Percentiles rank a stretch among this genome's conserved stretches.
phyloP scores from a whole-genome alignment of 192 early-diverging fungal genomes.

The Backusella liffmaniae region DNA sequence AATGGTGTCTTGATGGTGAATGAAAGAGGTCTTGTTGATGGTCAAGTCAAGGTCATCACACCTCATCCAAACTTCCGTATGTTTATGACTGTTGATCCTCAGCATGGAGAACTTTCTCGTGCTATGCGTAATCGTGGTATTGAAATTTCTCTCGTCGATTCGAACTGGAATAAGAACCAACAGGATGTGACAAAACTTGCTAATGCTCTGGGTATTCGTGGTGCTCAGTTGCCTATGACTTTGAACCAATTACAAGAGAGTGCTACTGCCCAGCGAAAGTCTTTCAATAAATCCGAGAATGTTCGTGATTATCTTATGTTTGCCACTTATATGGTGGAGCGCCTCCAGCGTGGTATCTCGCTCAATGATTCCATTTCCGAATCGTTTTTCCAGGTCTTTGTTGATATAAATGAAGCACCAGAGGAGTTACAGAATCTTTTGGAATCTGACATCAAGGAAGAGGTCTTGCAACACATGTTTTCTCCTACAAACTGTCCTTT shows the following conservation, averaged over 20 bases:
- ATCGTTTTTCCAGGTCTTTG: constrained; percentile 46
- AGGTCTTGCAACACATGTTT: constrained; percentile 20
- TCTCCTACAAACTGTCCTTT: constrained; percentile 45
- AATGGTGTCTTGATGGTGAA: constrained; percentile 85
- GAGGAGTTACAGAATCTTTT: neutral
- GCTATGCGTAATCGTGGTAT: constrained; percentile 98
- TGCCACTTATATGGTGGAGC: constrained; percentile 43
- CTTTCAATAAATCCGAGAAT: constrained; percentile 34
- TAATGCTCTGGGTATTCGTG: constrained; percentile 47
- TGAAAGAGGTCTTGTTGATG: constrained; percentile 86
- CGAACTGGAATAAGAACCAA: constrained; percentile 45
- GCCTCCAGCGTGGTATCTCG: constrained; percentile 50
- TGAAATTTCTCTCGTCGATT: constrained; percentile 76
- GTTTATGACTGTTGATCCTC: constrained; percentile 94
- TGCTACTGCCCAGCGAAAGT: constrained; percentile 28
- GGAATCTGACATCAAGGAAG: neutral
- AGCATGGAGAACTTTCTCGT: constrained; percentile 88
- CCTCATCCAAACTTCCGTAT: constrained; percentile 92
- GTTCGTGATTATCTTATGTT: constrained; percentile 49
- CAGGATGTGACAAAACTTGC: constrained; percentile 50
- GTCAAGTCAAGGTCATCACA: constrained; percentile 68
- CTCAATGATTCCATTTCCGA: constrained; percentile 40
- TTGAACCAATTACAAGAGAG: constrained; percentile 43
- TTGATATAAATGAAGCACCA: constrained; percentile 29
- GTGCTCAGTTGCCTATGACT: constrained; percentile 34